These are phyloP conservation scores for Clonostachys rosea DNA, from an alignment of 2,329 filamentous ascomycete species.

Conservation along the genomic window DNA sequence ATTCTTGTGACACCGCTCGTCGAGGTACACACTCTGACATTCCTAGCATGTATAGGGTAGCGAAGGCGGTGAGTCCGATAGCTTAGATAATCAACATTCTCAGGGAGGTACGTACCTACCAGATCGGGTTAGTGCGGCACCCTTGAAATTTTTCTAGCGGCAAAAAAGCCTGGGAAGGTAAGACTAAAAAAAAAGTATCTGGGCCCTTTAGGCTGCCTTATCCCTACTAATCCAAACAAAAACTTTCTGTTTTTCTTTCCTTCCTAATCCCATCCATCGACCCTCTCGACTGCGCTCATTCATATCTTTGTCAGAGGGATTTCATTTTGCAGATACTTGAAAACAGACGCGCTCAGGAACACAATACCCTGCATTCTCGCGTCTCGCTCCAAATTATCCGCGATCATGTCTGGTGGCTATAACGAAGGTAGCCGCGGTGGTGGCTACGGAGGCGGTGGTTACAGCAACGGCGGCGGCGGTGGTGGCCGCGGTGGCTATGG, in stretches of 20 bases:
- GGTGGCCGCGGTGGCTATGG: constrained; percentile 20
- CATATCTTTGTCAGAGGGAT: too few species aligned
- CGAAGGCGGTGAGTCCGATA: too few species aligned
- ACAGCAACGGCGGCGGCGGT: constrained; percentile 18
- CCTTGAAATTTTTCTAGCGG: constrained; percentile 13
- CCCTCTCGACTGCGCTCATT: constrained; percentile 19
- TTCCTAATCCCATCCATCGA: constrained; percentile 9
- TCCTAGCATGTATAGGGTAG: too few species aligned
- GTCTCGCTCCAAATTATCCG: constrained; percentile 7
- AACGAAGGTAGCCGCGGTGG: constrained; percentile 24
- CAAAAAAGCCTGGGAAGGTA: constrained; percentile 11
- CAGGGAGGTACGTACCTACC: too few species aligned
- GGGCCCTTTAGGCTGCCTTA: neutral
- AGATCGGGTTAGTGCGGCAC: too few species aligned
- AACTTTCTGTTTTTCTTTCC: constrained; percentile 2
- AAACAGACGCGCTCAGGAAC: neutral
- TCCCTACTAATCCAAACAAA: too few species aligned
- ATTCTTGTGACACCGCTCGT: too few species aligned
- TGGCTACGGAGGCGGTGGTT: constrained; percentile 16
- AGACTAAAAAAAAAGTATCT: constrained; percentile 9
- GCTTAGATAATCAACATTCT: too few species aligned
- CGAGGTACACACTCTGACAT: too few species aligned
- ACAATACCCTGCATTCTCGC: constrained; percentile 1
- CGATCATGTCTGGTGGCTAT: constrained; percentile 37
- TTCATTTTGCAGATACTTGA: too few species aligned